Evolutionary conservation across 495 filamentous ascomycete genomes (phyloP).

Genomic region (Entonaema liquescens): DNA sequence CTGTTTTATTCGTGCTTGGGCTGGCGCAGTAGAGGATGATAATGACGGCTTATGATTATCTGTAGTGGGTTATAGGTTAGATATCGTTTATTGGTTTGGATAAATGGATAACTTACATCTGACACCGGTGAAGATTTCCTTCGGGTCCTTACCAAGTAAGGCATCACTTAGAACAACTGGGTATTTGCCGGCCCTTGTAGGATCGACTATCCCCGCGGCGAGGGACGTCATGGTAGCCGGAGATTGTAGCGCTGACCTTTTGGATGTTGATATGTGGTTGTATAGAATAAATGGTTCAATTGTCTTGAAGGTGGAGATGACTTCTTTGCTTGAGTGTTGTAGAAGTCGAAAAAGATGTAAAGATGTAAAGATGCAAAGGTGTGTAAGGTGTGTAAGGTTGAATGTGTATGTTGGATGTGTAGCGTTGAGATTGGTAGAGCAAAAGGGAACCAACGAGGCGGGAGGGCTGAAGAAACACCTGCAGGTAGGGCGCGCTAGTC

Average conservation of each 20-base stretch:
- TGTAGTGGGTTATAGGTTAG: slow-evolving; percentile 39
- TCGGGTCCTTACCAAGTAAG: slow-evolving; percentile 59
- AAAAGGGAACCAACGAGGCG: slow-evolving; percentile 26
- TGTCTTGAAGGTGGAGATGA: neutral
- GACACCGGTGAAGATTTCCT: slow-evolving; percentile 62
- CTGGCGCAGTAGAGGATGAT: slow-evolving; percentile 53
- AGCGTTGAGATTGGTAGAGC: slow-evolving; percentile 1
- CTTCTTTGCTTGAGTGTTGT: too few relatives aligned
- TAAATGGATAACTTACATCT: slow-evolving; percentile 53
- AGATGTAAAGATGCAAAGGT: neutral
- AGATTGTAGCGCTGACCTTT: slow-evolving; percentile 3
- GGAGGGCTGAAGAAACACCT: slow-evolving; percentile 29
- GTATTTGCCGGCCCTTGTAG: slow-evolving; percentile 62
- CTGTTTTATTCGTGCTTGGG: slow-evolving; percentile 58
- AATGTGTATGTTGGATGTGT: neutral
- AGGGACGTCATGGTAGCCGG: slow-evolving; percentile 40
- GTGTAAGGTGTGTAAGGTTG: neutral
- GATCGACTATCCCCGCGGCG: slow-evolving; percentile 52
- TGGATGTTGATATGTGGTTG: slow-evolving; percentile 1
- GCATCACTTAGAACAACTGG: slow-evolving; percentile 65
- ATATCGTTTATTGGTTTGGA: neutral
- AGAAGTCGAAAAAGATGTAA: neutral
- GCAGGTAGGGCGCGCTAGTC: slow-evolving; percentile 2
- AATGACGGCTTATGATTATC: slow-evolving; percentile 64
- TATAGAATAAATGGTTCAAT: neutral